Conservation (phyloP, 805 yeast species). For the Nakazawaea holstii region DNA sequence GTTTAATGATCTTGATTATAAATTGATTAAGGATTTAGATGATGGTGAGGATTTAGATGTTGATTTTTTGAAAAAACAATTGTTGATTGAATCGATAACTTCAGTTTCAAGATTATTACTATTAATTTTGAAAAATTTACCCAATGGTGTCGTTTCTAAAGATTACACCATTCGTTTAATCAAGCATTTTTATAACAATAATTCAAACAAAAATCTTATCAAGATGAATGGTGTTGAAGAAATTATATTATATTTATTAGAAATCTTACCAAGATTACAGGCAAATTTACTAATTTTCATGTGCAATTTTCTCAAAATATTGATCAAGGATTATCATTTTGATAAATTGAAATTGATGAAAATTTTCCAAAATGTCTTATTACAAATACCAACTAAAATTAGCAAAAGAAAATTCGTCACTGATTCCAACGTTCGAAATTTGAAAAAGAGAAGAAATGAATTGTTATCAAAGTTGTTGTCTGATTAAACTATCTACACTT, state of each 20-base stretch:
- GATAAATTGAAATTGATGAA: conserved; percentile 20
- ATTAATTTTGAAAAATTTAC: conserved; percentile 26
- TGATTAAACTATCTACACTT: not conserved
- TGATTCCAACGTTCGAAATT: conserved; percentile 18
- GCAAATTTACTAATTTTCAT: conserved; percentile 36
- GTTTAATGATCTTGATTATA: conserved; percentile 12
- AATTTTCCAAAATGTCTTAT: conserved; percentile 25
- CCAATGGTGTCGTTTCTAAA: conserved; percentile 35
- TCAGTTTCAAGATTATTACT: conserved; percentile 23
- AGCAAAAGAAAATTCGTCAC: conserved; percentile 22
- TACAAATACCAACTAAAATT: conserved; percentile 21
- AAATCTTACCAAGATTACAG: conserved; percentile 32
- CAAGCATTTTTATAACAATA: conserved; percentile 14
- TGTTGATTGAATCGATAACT: conserved; percentile 16
- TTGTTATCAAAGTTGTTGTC: conserved; percentile 15
- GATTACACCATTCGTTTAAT: conserved; percentile 18
- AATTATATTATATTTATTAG: conserved; percentile 29
- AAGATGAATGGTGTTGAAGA: conserved; percentile 15
- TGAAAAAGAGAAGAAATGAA: conserved; percentile 25
- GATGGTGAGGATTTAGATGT: conserved; percentile 8
- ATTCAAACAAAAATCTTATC: conserved; percentile 7
- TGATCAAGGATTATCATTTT: not conserved
- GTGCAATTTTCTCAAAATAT: conserved; percentile 28
- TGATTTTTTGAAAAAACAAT: conserved; percentile 10
- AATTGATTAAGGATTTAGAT: conserved; percentile 13